phyloP scores from a whole-genome alignment of 169 alveolate genomes.

The Toxoplasma gondii region DNA sequence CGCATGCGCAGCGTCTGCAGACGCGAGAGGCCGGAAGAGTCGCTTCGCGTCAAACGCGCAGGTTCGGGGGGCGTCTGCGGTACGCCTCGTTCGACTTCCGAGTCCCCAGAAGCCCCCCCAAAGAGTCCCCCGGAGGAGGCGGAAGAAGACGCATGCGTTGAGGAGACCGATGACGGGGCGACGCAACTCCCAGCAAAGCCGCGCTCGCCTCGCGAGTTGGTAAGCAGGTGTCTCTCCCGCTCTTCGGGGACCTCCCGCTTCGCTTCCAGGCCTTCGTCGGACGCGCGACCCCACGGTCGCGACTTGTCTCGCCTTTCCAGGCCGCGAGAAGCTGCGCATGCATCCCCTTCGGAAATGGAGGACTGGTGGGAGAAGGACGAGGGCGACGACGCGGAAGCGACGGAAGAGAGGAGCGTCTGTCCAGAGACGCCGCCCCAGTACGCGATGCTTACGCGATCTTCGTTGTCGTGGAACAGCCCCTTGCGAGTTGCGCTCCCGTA shows the following conservation, averaged over 20 bases:
- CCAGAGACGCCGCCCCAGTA: constrained; percentile 32
- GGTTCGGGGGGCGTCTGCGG: background rate
- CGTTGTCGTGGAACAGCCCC: constrained; percentile 47
- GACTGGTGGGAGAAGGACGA: background rate
- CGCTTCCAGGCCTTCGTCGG: background rate
- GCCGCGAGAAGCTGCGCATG: background rate
- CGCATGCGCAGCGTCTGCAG: background rate
- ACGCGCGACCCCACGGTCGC: no score
- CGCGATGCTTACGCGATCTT: constrained; percentile 37
- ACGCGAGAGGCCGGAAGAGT: background rate
- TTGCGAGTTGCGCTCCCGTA: constrained; percentile 2
- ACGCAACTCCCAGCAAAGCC: no score
- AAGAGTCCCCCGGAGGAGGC: no score
- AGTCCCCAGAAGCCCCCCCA: no score
- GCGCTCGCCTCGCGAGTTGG: background rate
- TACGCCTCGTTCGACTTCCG: background rate
- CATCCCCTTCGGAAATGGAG: background rate
- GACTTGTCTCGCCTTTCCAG: background rate
- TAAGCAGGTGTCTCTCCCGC: background rate
- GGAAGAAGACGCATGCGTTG: no score
- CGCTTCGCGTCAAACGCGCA: no score
- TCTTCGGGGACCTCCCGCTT: background rate
- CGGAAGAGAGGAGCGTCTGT: no score
- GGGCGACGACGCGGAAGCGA: background rate
- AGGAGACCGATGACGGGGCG: no score